phyloP scores from a whole-genome alignment of 148 eudicot species.

The Gaultheria prostrata region DNA sequence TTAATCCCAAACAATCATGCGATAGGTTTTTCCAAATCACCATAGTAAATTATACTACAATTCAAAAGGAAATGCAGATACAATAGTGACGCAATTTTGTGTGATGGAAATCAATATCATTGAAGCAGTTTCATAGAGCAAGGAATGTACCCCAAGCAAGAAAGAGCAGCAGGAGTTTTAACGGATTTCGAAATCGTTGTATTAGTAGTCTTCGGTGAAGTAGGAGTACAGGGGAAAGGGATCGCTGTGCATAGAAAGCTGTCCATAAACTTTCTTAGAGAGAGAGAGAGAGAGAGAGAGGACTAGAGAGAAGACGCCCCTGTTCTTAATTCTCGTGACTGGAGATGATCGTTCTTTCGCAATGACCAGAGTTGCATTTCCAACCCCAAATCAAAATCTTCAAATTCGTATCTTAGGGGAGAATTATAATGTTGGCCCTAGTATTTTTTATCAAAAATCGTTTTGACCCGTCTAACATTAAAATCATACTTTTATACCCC shows the following conservation, averaged over 20 bases:
- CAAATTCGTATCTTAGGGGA: too few species aligned
- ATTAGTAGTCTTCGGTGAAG: background rate
- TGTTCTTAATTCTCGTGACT: background rate
- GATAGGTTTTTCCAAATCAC: background rate
- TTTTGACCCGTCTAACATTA: background rate
- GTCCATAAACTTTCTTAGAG: background rate
- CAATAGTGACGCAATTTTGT: background rate
- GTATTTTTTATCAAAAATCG: background rate
- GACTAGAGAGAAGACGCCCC: background rate
- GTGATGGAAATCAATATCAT: background rate
- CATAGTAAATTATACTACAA: background rate
- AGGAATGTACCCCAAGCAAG: constrained; percentile 13
- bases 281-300: too few species aligned
- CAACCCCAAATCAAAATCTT: too few species aligned
- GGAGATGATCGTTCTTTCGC: too few species aligned
- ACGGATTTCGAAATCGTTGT: background rate
- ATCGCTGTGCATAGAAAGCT: background rate
- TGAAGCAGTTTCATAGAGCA: background rate
- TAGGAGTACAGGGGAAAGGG: background rate
- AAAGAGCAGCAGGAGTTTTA: background rate
- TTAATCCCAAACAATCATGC: background rate
- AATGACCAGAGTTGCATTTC: too few species aligned
- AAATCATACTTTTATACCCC: background rate
- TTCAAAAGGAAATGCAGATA: background rate
- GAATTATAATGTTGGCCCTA: too few species aligned